A percentile compares a stretch with the other conserved stretches of the same genome.
phyloP scores from a whole-genome alignment of 306 rosid genomes.

The Prunus dulcis region DNA sequence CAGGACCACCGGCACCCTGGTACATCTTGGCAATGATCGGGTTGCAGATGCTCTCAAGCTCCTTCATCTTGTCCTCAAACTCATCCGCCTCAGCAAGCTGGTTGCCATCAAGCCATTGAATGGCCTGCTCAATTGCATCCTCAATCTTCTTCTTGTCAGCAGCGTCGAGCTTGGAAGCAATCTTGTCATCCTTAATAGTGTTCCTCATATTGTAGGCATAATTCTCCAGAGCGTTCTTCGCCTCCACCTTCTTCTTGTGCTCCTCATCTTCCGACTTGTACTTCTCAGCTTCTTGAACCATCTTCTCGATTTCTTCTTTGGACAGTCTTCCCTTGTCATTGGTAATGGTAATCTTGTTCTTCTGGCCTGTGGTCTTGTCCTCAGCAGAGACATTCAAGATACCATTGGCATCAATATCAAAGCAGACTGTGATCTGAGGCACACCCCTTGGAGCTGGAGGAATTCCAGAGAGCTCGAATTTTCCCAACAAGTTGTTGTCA shows the following conservation, averaged over 20 bases:
- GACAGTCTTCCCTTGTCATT: constrained; percentile 77
- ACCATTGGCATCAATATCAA: constrained; percentile 70
- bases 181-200: constrained; percentile 67
- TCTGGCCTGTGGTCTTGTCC: constrained; percentile 72
- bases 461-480: constrained; percentile 71
- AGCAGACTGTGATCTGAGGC: constrained; percentile 72
- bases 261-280: constrained; percentile 81
- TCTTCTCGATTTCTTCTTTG: constrained; percentile 68
- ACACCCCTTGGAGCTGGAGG: constrained; percentile 81
- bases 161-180: constrained; percentile 52
- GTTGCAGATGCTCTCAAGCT: constrained; percentile 59
- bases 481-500: constrained; percentile 71
- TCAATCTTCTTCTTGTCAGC: constrained; percentile 67
- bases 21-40: constrained; percentile 81
- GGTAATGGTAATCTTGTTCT: constrained; percentile 79
- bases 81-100: constrained; percentile 67
- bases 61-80: constrained; percentile 81
- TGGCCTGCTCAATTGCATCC: constrained; percentile 55
- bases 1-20: constrained; percentile 54
- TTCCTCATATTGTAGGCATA: constrained; percentile 77
- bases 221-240: constrained; percentile 69
- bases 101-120: constrained; percentile 67
- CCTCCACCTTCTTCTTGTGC: constrained; percentile 70
- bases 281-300: constrained; percentile 84
- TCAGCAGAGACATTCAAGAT: constrained; percentile 69